Evolutionary conservation across 2,329 filamentous ascomycete species (phyloP).

Genomic region (Ceratocystis cacaofunesta): DNA sequence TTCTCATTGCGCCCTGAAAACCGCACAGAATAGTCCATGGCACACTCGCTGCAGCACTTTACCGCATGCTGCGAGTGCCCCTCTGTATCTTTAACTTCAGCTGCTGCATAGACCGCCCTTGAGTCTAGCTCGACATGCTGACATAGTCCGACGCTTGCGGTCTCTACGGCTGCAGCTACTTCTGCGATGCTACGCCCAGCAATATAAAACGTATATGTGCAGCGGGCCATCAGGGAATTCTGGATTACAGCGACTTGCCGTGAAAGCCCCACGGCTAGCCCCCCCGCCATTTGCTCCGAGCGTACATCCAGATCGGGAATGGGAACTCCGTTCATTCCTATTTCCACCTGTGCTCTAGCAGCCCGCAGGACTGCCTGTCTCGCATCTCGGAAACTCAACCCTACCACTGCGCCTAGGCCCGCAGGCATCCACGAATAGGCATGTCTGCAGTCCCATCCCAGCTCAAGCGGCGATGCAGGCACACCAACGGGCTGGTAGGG

Average conservation of each 20-base stretch:
- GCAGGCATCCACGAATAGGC: constrained; percentile 13
- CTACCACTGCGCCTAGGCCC: background rate
- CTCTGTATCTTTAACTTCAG: background rate
- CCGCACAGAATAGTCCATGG: constrained; percentile 6
- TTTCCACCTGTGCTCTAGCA: background rate
- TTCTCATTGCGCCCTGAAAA: background rate
- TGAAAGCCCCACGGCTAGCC: background rate
- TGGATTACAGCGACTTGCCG: background rate
- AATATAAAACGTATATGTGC: background rate
- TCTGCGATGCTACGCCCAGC: background rate
- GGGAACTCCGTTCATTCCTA: background rate
- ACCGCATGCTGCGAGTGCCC: background rate
- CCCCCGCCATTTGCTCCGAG: too few relatives aligned
- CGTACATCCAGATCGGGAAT: too few relatives aligned
- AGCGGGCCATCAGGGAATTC: background rate
- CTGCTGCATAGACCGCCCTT: background rate
- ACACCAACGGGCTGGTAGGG: background rate
- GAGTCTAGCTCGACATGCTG: constrained; percentile 8
- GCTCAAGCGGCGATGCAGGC: constrained; percentile 10
- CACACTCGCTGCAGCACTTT: background rate
- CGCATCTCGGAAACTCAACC: constrained; percentile 13
- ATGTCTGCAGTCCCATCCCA: constrained; percentile 13
- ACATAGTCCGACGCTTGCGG: background rate
- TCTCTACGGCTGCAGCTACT: background rate
- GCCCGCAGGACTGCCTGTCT: background rate